These are phyloP conservation scores for Pouteria glomerata DNA, from an alignment of 148 eudicot genomes.

Conservation along the genomic window DNA sequence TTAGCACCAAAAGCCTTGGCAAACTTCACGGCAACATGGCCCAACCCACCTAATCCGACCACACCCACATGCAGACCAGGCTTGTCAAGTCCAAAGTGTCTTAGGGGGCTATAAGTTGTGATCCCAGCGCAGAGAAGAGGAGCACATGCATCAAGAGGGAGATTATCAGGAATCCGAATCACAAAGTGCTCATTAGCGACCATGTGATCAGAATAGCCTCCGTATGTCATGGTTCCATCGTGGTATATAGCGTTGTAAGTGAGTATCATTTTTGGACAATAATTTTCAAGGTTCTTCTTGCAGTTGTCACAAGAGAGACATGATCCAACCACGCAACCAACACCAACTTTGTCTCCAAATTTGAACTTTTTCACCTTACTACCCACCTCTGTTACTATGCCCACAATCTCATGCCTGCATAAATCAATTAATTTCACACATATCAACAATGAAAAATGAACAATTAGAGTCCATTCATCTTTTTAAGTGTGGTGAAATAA, in stretches of 20 bases:
- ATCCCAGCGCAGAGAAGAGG: too few relatives aligned
- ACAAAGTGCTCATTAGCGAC: constrained; percentile 21
- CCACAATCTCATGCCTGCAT: constrained; percentile 20
- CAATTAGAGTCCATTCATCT: too few relatives aligned
- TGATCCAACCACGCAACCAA: constrained; percentile 28
- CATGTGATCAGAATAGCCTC: constrained; percentile 30
- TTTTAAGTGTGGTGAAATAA: too few relatives aligned
- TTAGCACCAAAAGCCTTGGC: constrained; percentile 6
- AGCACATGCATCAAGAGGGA: constrained; percentile 31
- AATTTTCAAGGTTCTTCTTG: constrained; percentile 12
- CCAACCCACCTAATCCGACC: background rate
- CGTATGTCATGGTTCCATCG: constrained; percentile 23
- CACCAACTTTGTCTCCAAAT: constrained; percentile 31
- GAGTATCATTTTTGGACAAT: constrained; percentile 5
- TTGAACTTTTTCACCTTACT: constrained; percentile 24
- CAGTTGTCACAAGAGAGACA: constrained; percentile 23
- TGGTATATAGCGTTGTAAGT: constrained; percentile 10
- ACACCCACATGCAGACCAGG: background rate
- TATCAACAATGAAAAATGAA: too few relatives aligned
- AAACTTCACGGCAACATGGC: background rate
- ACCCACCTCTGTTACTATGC: constrained; percentile 18
- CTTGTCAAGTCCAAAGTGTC: background rate
- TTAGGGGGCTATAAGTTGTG: constrained; percentile 29
- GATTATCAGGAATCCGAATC: constrained; percentile 2
- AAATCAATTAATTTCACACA: background rate